phyloP scores from a whole-genome alignment of 306 rosid species.

The Cicer chorassanicum region DNA sequence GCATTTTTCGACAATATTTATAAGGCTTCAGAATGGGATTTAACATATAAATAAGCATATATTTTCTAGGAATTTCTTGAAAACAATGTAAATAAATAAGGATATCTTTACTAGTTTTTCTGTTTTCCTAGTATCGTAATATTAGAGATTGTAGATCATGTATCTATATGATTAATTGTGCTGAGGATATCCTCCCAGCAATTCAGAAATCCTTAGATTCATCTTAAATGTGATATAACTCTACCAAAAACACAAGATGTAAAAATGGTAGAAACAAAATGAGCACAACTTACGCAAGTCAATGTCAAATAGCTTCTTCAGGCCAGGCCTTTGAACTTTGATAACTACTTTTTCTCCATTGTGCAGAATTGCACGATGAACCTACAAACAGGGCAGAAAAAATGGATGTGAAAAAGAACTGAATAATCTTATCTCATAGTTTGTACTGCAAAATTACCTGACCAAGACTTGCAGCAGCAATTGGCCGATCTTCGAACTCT shows the following conservation, averaged over 20 bases:
- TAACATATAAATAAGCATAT: neutral
- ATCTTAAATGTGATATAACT: neutral
- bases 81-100: neutral
- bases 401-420: slow-evolving; percentile 14
- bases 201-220: slow-evolving; percentile 15
- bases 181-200: slow-evolving; percentile 24
- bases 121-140: slow-evolving; percentile 1
- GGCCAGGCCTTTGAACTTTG: slow-evolving; percentile 97
- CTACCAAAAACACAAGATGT: slow-evolving; percentile 17
- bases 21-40: neutral
- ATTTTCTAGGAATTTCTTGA: slow-evolving; percentile 3
- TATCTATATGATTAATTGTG: neutral
- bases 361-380: slow-evolving; percentile 90
- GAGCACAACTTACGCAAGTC: slow-evolving; percentile 75
- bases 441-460: slow-evolving; percentile 58
- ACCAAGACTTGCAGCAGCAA: slow-evolving; percentile 98
- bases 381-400: slow-evolving; percentile 56
- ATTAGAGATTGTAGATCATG: slow-evolving; percentile 23
- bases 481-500: slow-evolving; percentile 87
- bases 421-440: slow-evolving; percentile 29
- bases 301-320: slow-evolving; percentile 94
- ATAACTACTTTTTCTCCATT: slow-evolving; percentile 89
- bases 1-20: neutral
- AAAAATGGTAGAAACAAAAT: slow-evolving; percentile 30
- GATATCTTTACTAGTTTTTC: neutral